Evolutionary conservation across 257 asterid species (phyloP).

Genomic region (Orobanche coerulescens): DNA sequence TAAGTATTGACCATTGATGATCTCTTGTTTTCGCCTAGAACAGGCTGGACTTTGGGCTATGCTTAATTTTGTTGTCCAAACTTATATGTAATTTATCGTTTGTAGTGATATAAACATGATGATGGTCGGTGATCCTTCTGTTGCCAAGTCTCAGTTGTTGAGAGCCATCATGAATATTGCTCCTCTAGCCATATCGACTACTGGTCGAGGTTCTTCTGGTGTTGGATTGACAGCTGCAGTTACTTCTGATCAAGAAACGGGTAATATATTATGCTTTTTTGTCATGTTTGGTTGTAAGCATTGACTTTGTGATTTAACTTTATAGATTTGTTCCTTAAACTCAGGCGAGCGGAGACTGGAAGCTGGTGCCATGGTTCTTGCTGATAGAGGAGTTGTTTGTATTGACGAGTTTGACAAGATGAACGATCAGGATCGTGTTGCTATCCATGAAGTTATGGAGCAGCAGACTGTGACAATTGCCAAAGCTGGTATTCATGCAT

Average conservation of each 20-base stretch:
- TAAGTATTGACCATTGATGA: slow-evolving; percentile 30
- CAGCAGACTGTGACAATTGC: slow-evolving; percentile 99
- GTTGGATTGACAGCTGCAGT: slow-evolving; percentile 99
- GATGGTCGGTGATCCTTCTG: slow-evolving; percentile 99
- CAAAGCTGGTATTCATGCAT: slow-evolving; percentile 97
- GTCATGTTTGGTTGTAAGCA: background rate
- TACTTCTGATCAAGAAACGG: slow-evolving; percentile 97
- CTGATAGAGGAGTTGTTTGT: slow-evolving; percentile 94
- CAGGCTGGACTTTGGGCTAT: background rate
- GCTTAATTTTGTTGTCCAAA: background rate
- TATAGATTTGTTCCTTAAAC: slow-evolving; percentile 12
- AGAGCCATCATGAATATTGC: slow-evolving; percentile 97
- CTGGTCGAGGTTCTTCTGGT: slow-evolving; percentile 98
- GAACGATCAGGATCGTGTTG: slow-evolving; percentile 98
- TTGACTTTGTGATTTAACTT: slow-evolving; percentile 13
- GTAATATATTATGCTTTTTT: slow-evolving; percentile 25
- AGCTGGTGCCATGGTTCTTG: slow-evolving; percentile 99
- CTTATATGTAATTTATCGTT: slow-evolving; percentile 21
- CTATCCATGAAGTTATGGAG: slow-evolving; percentile 98
- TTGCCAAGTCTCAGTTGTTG: slow-evolving; percentile 92
- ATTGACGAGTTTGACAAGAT: slow-evolving; percentile 96
- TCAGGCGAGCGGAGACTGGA: slow-evolving; percentile 88
- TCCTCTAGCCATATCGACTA: slow-evolving; percentile 94
- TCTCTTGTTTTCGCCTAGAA: background rate
- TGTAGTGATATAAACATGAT: slow-evolving; percentile 92